Evolutionary conservation across 352 stramenopile genomes (phyloP), one percentile per base, ranked within the genome.

Genomic region (Globisporangium carolinianum): DNA sequence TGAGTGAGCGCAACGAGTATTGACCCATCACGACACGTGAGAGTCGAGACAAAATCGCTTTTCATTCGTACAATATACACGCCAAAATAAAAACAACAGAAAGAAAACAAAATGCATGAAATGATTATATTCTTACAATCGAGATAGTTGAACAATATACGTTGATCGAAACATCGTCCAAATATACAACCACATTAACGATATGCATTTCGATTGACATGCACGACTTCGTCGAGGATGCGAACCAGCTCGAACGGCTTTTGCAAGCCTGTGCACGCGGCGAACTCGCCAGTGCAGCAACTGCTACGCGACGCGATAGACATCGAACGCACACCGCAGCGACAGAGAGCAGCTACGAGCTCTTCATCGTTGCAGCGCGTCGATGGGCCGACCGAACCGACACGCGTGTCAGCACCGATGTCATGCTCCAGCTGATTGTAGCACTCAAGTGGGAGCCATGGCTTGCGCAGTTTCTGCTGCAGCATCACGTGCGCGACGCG

Each of bases 391-490:
- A 35, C 18, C 4, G 15, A 3, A 48, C 45, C 10, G 32, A 45
- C 6, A 35, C 14, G 12, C 43, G 37, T 43, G 38, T 65, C 18
- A 51, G 48, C 15, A 42, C 47, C 10, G 61, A 47, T 8, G 7
- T 24, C 2, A 72, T 76, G 43, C 46, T 76, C 32, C 50, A 65
- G 39, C 55, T 67, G 17, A 49, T 76, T 3, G 55, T 69, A 12
- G 64, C 58, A 6, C 65, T 54, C 45, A 35, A 51, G 63, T 55
- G 75, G 51, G 66, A 83, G 36, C 49, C 56, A 17, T 50, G 68
- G 5, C 66, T 87, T 32, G 14, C 69, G 51, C n/a, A 35, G 1
- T 64, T 54, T 48, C 37, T 86, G 37, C 49, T 87, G 39, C 73
- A 74, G 17, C 53, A 52, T 14, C 61, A 80, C 38, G 55, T 35